Evolutionary conservation across 2,329 filamentous ascomycete genomes (phyloP), one percentile per base, ranked within the genome.

Genomic region (Aspergillus luchuensis): DNA sequence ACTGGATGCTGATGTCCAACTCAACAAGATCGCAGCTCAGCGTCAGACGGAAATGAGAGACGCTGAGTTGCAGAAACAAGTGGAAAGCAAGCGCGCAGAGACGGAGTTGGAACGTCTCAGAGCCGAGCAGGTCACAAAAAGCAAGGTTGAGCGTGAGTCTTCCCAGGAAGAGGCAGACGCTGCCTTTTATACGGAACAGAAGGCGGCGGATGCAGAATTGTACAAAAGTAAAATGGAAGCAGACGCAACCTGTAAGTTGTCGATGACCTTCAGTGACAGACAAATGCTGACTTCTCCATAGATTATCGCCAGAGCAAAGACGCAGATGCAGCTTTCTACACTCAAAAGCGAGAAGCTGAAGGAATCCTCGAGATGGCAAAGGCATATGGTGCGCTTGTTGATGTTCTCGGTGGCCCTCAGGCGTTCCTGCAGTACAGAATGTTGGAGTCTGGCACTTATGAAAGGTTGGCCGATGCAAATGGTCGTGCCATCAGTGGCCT

Each of bases 361-460:
- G 92, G 89, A 79, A 79, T 94, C 38, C 75, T 80, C 0, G 90
- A 91, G 68, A 91, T 92, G 86, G 91, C 91, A 1, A 87, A 89
- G 58, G 91, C 90, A n/a, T 96, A 95, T 76, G 82, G 81, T 64
- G 86, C 88, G 69, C 83, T 96, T 71, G 82, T 88, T 2, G 76
- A 83, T 1, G 91, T 91, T 0, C 87, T 96, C 49, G 91, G 91
- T 61, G 91, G 92, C 0, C 90, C 92, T 2, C 84, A 88, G 38
- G 90, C 90, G 30, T 82, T 96, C 60, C 81, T 96, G 68, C 89
- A 93, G 74, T 94, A 90, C 81, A 84, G 94, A 78, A 96, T 96
- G 92, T 87, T 96, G 72, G 89, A 93, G 79, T 89, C 89, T 75
- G 89, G 89, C 67, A 91, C 89, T 0, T 94, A 91, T 75, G 85